Base-by-base conservation (phyloP, 305 asterid species). In the Withania somnifera region DNA sequence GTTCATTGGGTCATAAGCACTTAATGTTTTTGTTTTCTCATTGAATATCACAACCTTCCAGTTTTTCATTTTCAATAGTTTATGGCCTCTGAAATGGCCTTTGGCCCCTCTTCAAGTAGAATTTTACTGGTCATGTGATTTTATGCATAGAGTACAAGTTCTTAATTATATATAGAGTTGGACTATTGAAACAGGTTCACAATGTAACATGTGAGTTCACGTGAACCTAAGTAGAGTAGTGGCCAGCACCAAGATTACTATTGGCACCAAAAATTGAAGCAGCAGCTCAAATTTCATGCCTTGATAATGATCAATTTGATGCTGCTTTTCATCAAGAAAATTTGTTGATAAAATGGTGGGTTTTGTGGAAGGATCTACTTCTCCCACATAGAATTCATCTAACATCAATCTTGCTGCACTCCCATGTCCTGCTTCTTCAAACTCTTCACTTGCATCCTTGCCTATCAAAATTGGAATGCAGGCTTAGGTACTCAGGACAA, bases 351-450 rank as follows among this genome's bases (percentile, higher is more conserved):
- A 51, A 66, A 40, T 60, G 4, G 51, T 26, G 63, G 1, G 84
- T 14, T 67, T 80, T 58, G 86, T 83, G 24, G 85, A 79, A 0
- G 88, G 84, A 81, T 90, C 92, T 8, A 89, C 81, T 86, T 93
- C 98, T 45, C 95, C 94, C 0, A 88, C 84, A 52, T 89, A 93
- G 84, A 88, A 93, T 76, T 93, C 93, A 32, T 93, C 98, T 68
- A 93, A 80, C 97, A 93, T 93, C 81, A 93, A 78, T 83, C 94
- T 87, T 38, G 98, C 95, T 2, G 94, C 91, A 64, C 98, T 93
- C 0, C 97, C 98, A 81, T 92, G 98, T 0, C 98, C 97, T 32
- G 88, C 94, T 20, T 89, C 92, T 88, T 93, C 98, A 66, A 93
- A 93, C 79, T 92, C 95, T 57, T 92, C 90, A 66, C 95, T 92